A percentile compares a stretch with the other conserved stretches of the same genome.
phyloP scores from a whole-genome alignment of 495 filamentous ascomycete genomes.

The Aspergillus sclerotiicarbonarius region DNA sequence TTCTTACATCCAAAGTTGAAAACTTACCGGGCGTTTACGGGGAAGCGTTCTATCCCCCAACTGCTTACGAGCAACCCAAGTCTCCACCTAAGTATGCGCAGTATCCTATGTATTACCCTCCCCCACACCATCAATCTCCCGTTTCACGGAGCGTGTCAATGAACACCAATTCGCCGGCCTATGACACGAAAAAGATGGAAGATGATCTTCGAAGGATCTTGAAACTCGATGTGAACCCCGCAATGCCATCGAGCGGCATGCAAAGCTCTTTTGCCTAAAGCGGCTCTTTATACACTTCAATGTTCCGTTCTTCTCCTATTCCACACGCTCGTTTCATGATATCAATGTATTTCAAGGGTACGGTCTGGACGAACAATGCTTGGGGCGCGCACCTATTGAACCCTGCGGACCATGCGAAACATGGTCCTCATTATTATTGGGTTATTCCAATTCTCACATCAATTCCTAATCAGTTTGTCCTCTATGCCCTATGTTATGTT shows the following conservation, averaged over 20 bases:
- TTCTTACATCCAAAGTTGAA: conserved; percentile 18
- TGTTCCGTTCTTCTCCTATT: conserved; percentile 5
- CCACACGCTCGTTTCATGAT: neutral
- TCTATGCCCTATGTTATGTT: neutral
- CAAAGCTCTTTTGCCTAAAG: conserved; percentile 42
- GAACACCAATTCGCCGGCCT: conserved; percentile 24
- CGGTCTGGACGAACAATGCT: neutral
- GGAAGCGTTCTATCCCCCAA: conserved; percentile 12
- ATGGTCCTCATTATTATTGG: neutral
- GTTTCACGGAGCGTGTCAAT: conserved; percentile 24
- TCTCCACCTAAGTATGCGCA: conserved; percentile 10
- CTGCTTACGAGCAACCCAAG: conserved; percentile 13
- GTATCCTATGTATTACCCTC: conserved; percentile 21
- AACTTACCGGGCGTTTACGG: conserved; percentile 10
- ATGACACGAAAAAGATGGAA: conserved; percentile 50
- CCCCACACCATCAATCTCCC: conserved; percentile 23
- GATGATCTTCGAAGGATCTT: conserved; percentile 54
- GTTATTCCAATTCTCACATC: neutral
- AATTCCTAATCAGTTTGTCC: neutral
- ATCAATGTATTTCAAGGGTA: neutral
- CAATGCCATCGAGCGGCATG: conserved; percentile 31
- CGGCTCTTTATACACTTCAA: neutral
- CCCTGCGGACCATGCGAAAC: neutral
- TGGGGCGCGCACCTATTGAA: neutral
- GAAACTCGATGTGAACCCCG: conserved; percentile 42